These are phyloP conservation scores for Phylloporus rhodoxanthus DNA, from an alignment of 768 basidiomycete species.

Conservation along the genomic window DNA sequence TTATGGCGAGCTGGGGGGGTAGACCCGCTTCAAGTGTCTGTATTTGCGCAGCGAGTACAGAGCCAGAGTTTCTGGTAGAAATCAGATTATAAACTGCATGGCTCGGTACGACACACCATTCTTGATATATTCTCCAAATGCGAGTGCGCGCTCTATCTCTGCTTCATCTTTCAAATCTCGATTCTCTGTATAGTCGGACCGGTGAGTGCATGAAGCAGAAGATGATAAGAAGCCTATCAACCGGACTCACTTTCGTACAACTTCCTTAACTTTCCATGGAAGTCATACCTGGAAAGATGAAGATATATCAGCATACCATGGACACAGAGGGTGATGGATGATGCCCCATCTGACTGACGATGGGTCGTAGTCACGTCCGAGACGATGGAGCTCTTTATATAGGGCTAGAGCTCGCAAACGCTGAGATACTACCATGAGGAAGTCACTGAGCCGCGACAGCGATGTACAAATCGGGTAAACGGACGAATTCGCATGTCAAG, in stretches of 20 bases:
- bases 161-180: constrained; percentile 54
- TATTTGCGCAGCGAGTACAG: constrained; percentile 81
- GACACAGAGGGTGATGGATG: constrained; percentile 3
- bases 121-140: constrained; percentile 78
- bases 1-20: constrained; percentile 34
- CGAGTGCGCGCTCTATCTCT: constrained; percentile 72
- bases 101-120: constrained; percentile 47
- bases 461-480: background rate
- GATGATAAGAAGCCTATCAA: background rate
- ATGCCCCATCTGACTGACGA: constrained; percentile 44
- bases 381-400: constrained; percentile 77
- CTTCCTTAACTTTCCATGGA: constrained; percentile 62
- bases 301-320: constrained; percentile 3
- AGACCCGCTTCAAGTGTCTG: constrained; percentile 70
- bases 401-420: constrained; percentile 63
- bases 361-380: constrained; percentile 80
- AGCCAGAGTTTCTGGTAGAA: constrained; percentile 65
- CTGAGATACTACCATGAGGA: constrained; percentile 42
- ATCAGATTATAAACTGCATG: background rate
- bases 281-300: constrained; percentile 57
- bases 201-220: background rate
- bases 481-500: background rate
- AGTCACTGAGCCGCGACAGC: background rate
- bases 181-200: constrained; percentile 47
- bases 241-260: constrained; percentile 64